Evolutionary conservation across 768 basidiomycete species (phyloP), one percentile per base, ranked within the genome.

Genomic region (Amanita fuliginea): DNA sequence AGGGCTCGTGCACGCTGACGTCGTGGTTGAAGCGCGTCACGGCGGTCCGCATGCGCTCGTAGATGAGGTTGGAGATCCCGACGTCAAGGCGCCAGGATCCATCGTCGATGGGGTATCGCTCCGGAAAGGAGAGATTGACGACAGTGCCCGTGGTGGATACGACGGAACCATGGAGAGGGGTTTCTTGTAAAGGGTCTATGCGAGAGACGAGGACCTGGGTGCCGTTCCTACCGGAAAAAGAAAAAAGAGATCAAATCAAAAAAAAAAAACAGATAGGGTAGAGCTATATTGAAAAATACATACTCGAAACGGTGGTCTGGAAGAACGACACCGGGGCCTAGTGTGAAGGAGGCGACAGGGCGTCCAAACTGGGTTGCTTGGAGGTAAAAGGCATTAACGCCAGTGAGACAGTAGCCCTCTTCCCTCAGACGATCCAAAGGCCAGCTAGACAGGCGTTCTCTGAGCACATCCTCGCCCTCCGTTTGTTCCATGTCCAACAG

Each of bases 371-470:
- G 74, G 19, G 72, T 76, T n/a, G 67, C 70, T 49, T 79, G 72
- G 34, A 82, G 60, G 86, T 84, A 88, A 58, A 74, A 90, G 0
- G 76, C 86, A 13, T 65, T 71, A 19, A 90, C 65, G 14, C 70
- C 78, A 0, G 79, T 81, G 28, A 92, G 58, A 46, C 80, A 77
- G 57, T 87, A 90, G 0, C 89, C 89, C 55, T 84, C 82, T n/a
- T 74, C 66, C 54, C 72, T 64, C 37, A 91, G 65, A 18, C 76
- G 72, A 22, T 72, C 66, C 3, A 82, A 49, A 9, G 77, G 69
- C 89, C 88, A 90, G 13, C 72, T 75, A 1, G 78, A 69, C 13
- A 92, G 70, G 32, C 89, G 78, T 53, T 84, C 70, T 44, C 70
- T 71, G 19, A 86, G 59, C 1, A 76, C 69, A 1, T 72, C 71